Conservation (phyloP, 169 alveolate species). For the Babesia ovis region DNA sequence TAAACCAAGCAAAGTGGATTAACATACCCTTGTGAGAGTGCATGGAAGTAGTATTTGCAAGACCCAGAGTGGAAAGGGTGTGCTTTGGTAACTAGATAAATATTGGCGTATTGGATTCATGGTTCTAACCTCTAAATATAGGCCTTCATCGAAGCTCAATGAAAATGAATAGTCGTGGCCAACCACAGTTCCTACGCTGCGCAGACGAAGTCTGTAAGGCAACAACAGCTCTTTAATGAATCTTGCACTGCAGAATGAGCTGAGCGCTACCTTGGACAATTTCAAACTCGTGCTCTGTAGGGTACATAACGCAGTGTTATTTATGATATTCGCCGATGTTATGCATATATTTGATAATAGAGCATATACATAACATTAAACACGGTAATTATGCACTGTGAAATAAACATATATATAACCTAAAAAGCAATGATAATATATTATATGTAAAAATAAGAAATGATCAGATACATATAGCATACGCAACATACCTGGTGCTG, state of each 20-base stretch:
- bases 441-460: no score
- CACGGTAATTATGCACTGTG: no score
- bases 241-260: conserved; percentile 18
- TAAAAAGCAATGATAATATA: no score
- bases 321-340: no score
- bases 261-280: neutral
- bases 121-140: conserved; percentile 20
- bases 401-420: no score
- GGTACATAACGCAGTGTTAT: no score
- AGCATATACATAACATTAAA: no score
- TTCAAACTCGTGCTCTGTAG: conserved; percentile 7
- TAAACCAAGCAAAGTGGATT: neutral
- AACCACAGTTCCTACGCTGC: neutral
- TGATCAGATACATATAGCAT: no score
- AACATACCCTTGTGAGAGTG: conserved; percentile 41
- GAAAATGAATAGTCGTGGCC: conserved; percentile 4
- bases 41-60: conserved; percentile 29
- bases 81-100: neutral
- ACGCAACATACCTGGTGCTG: conserved; percentile 11
- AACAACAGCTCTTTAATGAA: conserved; percentile 26
- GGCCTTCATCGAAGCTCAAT: conserved; percentile 20
- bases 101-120: neutral
- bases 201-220: conserved; percentile 40
- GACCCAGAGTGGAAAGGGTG: conserved; percentile 23
- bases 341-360: no score